Base-by-base conservation (phyloP, 148 eudicot genomes). In the Linanthus parryae region DNA sequence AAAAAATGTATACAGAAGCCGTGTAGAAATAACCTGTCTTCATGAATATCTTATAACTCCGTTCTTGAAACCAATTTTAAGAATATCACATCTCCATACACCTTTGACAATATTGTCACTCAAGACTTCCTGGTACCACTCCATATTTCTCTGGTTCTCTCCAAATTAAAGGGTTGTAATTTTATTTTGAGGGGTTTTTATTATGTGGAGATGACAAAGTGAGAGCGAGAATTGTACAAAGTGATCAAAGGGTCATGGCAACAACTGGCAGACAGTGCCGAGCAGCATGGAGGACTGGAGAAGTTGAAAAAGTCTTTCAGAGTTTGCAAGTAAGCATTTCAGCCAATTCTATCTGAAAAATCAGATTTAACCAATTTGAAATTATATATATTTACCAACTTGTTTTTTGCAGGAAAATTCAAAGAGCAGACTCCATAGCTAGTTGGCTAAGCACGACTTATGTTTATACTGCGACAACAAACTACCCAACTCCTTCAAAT, bases 401-500 rank as follows among this genome's bases (percentile, higher is more conserved):
- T 42, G 34, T 4, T 25, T 11, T 64, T 1, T 25, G 46, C 73
- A 78, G 77, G 65, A 60, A 48, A 31, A 31, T 55, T 26, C 62
- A 70, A 5, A 34, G 72, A 31, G 74, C 61, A 9, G 63, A 27
- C 24, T 8, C 30, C 22, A 79, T n/a, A 11, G 66, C 41, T 27
- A 20, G 26, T 41, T 89, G 94, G 94, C 78, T 89, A 41, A 1
- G 23, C 4, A 55, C 65, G 0, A 94, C 97, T 47, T 82, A 25
- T 51, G 13, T 39, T 10, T 82, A 82, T 56, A 69, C 94, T 0
- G 77, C 94, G 6, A 82, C 82, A 94, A 84, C 87, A 0, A 94
- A 89, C 61, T 89, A 89, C 77, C 97, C 97, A 36, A 84, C 97
- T 48, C 82, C 94, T 5, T 72, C 82, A 40, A 84, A 84, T 47